A percentile compares a stretch with the other conserved stretches of the same genome.
Conservation (phyloP, 805 yeast genomes). For the Sungouiozyma intestinalis region DNA sequence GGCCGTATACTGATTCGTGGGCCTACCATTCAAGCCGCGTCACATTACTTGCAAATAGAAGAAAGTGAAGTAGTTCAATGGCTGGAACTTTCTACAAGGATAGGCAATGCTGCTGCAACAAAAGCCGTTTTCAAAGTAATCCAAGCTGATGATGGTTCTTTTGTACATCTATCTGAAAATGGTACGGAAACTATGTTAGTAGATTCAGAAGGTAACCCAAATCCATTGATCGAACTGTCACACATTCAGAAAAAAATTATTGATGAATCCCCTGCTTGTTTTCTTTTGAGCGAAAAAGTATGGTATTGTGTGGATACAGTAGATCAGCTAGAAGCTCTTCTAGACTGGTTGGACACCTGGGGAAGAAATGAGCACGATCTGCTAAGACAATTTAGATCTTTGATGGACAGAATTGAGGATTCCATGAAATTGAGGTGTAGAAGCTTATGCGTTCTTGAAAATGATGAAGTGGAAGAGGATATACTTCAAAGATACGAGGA, state of each 20-base stretch:
- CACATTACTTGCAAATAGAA: slow-evolving; percentile 26
- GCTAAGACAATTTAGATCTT: slow-evolving; percentile 43
- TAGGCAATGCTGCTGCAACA: slow-evolving; percentile 18
- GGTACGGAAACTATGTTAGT: slow-evolving; percentile 13
- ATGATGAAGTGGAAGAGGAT: slow-evolving; percentile 34
- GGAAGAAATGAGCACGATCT: slow-evolving; percentile 58
- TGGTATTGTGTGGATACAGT: slow-evolving; percentile 67
- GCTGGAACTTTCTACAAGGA: slow-evolving; percentile 12
- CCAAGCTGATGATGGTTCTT: slow-evolving; percentile 14
- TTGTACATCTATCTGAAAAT: slow-evolving; percentile 8
- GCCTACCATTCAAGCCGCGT: slow-evolving; percentile 46
- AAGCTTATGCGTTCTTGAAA: slow-evolving; percentile 37
- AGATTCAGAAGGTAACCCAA: slow-evolving; percentile 13
- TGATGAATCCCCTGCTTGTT: slow-evolving; percentile 54
- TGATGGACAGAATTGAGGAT: slow-evolving; percentile 8
- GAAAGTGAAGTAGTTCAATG: slow-evolving; percentile 23
- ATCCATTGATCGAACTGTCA: slow-evolving; percentile 11
- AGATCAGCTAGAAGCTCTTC: slow-evolving; percentile 44
- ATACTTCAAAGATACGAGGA: slow-evolving; percentile 33
- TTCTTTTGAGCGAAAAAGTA: slow-evolving; percentile 36
- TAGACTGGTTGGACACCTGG: slow-evolving; percentile 62
- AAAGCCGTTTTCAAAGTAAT: slow-evolving; percentile 17
- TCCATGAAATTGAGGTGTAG: slow-evolving; percentile 52
- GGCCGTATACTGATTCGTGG: slow-evolving; percentile 91
- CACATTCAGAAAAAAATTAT: slow-evolving; percentile 47